These are phyloP conservation scores for Quercus glauca DNA, from an alignment of 306 rosid species.

Conservation along the genomic window DNA sequence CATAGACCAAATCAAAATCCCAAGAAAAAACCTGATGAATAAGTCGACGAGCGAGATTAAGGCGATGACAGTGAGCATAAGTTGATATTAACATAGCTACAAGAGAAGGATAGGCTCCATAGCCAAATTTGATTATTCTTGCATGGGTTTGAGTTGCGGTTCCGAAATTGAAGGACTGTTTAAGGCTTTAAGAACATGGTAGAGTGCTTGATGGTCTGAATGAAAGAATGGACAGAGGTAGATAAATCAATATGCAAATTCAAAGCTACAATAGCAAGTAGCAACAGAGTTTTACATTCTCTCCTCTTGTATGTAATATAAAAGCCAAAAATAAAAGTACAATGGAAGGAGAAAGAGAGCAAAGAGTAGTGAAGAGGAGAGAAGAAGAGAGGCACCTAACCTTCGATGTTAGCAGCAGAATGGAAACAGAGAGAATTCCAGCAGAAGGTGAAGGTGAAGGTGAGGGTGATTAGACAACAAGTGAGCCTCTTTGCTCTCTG, in stretches of 20 bases:
- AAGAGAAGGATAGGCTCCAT: slow-evolving; percentile 54
- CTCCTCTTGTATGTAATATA: too few species aligned
- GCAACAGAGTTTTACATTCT: too few species aligned
- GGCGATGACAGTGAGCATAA: slow-evolving; percentile 29
- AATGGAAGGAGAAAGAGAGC: too few species aligned
- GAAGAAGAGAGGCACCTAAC: too few species aligned
- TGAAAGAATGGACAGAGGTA: neutral
- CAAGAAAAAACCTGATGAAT: neutral
- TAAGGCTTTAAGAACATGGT: slow-evolving; percentile 43
- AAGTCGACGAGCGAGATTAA: slow-evolving; percentile 29
- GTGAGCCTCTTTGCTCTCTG: neutral
- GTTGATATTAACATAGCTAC: slow-evolving; percentile 44
- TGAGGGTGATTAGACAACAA: neutral
- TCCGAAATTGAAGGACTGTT: slow-evolving; percentile 28
- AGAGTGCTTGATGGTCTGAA: slow-evolving; percentile 26
- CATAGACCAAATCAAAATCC: too few species aligned
- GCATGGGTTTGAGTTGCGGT: slow-evolving; percentile 53
- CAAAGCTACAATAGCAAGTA: too few species aligned
- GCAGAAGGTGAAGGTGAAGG: neutral
- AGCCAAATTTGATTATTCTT: slow-evolving; percentile 40
- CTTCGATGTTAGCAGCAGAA: neutral
- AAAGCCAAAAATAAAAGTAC: too few species aligned
- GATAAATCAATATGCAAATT: too few species aligned
- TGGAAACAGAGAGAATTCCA: neutral
- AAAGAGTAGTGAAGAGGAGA: too few species aligned